These are phyloP conservation scores for Protomyces inundatus DNA, from an alignment of 1,139 yeast species.

Conservation along the genomic window DNA sequence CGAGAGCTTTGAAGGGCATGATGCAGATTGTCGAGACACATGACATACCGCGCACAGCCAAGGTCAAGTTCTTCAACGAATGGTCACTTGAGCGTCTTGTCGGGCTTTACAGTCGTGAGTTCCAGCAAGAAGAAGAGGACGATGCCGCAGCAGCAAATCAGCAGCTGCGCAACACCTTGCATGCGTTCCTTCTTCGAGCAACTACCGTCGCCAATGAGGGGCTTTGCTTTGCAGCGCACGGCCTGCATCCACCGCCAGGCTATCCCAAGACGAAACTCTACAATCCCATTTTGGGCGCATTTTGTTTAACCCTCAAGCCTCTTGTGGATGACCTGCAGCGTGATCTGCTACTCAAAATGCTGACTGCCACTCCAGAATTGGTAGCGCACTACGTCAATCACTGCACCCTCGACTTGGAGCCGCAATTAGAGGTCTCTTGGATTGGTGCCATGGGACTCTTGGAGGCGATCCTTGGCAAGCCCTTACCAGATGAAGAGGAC, in stretches of 20 bases:
- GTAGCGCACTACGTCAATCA: slow-evolving; percentile 56
- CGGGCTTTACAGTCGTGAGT: slow-evolving; percentile 31
- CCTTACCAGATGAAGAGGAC: slow-evolving; percentile 45
- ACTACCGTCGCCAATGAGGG: slow-evolving; percentile 56
- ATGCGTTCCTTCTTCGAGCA: slow-evolving; percentile 49
- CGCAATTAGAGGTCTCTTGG: slow-evolving; percentile 75
- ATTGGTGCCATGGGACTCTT: slow-evolving; percentile 63
- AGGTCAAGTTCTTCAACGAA: slow-evolving; percentile 73
- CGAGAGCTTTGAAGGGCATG: slow-evolving; percentile 47
- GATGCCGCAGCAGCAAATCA: slow-evolving; percentile 28
- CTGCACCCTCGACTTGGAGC: slow-evolving; percentile 55
- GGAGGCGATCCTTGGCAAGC: slow-evolving; percentile 53
- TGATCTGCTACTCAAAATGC: slow-evolving; percentile 50
- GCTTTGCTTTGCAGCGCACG: slow-evolving; percentile 56
- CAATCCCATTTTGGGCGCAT: slow-evolving; percentile 61
- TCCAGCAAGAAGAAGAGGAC: slow-evolving; percentile 33
- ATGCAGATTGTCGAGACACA: slow-evolving; percentile 50
- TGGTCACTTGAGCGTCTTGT: slow-evolving; percentile 56
- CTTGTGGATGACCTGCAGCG: slow-evolving; percentile 69
- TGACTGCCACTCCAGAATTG: slow-evolving; percentile 59
- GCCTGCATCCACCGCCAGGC: slow-evolving; percentile 46
- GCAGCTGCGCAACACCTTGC: slow-evolving; percentile 35
- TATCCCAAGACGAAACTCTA: slow-evolving; percentile 39
- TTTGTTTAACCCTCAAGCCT: slow-evolving; percentile 66
- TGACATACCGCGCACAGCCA: slow-evolving; percentile 60